Base-by-base conservation (phyloP, 1,139 yeast genomes). In the Nadsonia commutata region DNA sequence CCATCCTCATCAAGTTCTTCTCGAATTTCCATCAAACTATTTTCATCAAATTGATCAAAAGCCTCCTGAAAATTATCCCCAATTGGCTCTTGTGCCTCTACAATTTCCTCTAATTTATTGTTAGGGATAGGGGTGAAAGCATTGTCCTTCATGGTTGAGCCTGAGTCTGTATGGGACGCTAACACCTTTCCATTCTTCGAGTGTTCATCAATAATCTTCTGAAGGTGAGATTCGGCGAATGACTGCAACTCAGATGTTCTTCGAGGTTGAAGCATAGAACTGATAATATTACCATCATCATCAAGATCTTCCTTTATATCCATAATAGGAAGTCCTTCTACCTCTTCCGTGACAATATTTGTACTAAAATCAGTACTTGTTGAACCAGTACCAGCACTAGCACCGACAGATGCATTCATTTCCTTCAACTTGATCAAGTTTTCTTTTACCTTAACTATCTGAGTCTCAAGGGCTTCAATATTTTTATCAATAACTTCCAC, bases 281-380 rank as follows among this genome's bases (percentile, higher is more conserved):
- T 52, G 0, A 80, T 56, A 1, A 85, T 68, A 49, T 80, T 76
- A 0, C 78, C 95, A 11, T 81, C 77, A 1, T 82, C 94, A 58
- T 86, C 95, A 38, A 88, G 61, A 45, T 81, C 86, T 56, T 88
- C 96, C 43, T 79, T 70, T 19, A 86, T 86, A 46, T 86, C 96
- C 78, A 86, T 77, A 17, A 78, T 60, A 0, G 84, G 85, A 3
- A 78, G 57, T 0, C 69, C 75, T 17, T 67, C 75, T 43, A 66
- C 70, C 31, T 19, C 31, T 20, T 31, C 38, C n/a, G 33, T 13
- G 16, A 27, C n/a, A 4, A 27, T 27, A 9, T 27, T 16, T n/a
- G n/a, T n/a, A n/a, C n/a, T n/a, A n/a, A n/a, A n/a, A 6, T 9
- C 33, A 8, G 9, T 9, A 11, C n/a, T 13, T 11, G 33, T 6